Evolutionary conservation across 257 asterid species (phyloP).

Genomic region (Solanum chilense): DNA sequence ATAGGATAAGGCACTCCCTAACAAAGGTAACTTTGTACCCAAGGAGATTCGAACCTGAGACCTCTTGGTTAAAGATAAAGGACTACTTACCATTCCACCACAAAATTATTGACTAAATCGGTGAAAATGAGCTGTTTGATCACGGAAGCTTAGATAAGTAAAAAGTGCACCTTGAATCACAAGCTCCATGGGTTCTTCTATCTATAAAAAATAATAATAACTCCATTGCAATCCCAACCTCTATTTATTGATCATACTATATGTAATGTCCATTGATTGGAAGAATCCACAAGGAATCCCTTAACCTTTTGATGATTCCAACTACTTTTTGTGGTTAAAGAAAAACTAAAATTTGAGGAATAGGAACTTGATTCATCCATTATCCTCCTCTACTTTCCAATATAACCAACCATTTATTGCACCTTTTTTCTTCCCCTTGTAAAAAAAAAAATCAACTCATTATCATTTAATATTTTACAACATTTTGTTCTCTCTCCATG

Average conservation of each 20-base stretch:
- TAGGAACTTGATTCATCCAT: neutral
- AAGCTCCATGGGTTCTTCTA: neutral
- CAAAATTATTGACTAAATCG: neutral
- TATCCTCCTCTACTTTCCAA: neutral
- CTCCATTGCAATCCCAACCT: neutral
- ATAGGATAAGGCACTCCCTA: too few species aligned
- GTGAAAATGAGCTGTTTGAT: neutral
- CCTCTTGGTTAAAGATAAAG: too few species aligned
- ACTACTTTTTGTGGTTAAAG: neutral
- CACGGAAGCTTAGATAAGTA: neutral
- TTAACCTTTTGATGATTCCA: neutral
- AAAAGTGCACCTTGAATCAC: neutral
- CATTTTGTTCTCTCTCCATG: neutral
- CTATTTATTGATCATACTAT: neutral
- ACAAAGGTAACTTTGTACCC: too few species aligned
- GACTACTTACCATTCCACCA: too few species aligned
- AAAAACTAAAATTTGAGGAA: neutral
- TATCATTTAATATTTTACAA: neutral
- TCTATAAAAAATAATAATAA: neutral
- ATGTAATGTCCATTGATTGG: neutral
- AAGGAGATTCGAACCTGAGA: too few species aligned
- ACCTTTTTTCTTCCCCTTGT: neutral
- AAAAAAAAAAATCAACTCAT: neutral
- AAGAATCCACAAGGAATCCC: neutral
- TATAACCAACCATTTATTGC: neutral